Conservation (phyloP, 2,329 filamentous ascomycete species). For the Plectosphaerella plurivora region DNA sequence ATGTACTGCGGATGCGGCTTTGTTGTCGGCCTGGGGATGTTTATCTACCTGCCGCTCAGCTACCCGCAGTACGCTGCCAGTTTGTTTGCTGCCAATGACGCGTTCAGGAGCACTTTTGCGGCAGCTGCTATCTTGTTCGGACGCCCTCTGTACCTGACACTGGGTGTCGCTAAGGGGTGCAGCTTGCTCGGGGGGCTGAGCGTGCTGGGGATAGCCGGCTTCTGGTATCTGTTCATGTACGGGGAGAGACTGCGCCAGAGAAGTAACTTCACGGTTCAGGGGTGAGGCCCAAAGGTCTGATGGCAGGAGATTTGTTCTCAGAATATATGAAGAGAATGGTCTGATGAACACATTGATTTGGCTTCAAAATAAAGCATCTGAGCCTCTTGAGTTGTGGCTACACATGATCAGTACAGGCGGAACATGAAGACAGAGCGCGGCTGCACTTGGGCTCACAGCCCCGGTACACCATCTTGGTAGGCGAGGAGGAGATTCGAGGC, state of each 20-base stretch:
- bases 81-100: constrained; percentile 14
- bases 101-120: constrained; percentile 10
- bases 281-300: neutral
- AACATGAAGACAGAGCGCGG: too few species aligned
- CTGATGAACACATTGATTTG: too few species aligned
- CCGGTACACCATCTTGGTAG: too few species aligned
- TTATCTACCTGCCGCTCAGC: constrained; percentile 14
- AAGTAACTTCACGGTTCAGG: neutral
- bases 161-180: constrained; percentile 12
- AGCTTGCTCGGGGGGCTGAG: constrained; percentile 13
- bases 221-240: constrained; percentile 1
- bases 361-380: too few species aligned
- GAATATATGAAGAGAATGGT: too few species aligned
- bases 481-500: too few species aligned
- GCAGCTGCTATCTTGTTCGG: constrained; percentile 10
- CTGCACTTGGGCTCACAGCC: too few species aligned
- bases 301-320: too few species aligned
- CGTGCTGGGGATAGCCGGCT: constrained; percentile 8
- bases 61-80: constrained; percentile 14
- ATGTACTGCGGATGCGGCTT: constrained; percentile 52
- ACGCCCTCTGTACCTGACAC: constrained; percentile 10
- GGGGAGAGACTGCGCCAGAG: neutral
- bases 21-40: constrained; percentile 12
- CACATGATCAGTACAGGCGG: too few species aligned
- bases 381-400: too few species aligned